Evolutionary conservation across 805 yeast genomes (phyloP).

Genomic region (Pichia nakasei): DNA sequence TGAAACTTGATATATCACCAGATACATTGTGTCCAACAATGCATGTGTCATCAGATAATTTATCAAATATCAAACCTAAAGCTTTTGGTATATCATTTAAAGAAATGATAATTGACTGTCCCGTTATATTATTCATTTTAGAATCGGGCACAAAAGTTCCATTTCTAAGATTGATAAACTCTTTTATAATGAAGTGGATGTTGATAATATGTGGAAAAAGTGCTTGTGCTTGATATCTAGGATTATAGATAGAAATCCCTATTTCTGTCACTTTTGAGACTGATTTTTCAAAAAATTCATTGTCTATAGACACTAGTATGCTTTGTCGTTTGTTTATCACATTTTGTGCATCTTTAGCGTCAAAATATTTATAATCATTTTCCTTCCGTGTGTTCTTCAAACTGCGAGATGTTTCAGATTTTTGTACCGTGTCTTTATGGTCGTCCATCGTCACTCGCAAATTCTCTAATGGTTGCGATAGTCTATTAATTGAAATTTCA

Average conservation of each 20-base stretch:
- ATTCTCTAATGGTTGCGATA: too few species aligned
- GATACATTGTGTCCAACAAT: slow-evolving; percentile 25
- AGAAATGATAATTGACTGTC: slow-evolving; percentile 19
- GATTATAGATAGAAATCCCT: slow-evolving; percentile 25
- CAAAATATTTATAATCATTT: slow-evolving; percentile 8
- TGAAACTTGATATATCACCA: slow-evolving; percentile 20
- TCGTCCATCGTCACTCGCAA: too few species aligned
- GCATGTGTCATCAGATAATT: slow-evolving; percentile 12
- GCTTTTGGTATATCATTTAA: slow-evolving; percentile 11
- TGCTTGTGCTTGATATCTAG: slow-evolving; percentile 21
- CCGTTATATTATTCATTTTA: slow-evolving; percentile 20
- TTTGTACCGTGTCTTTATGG: too few species aligned
- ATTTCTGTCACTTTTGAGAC: slow-evolving; percentile 19
- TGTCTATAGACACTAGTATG: slow-evolving; percentile 21
- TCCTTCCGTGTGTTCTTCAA: background rate
- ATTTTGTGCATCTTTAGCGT: slow-evolving; percentile 19
- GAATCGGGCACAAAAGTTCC: slow-evolving; percentile 23
- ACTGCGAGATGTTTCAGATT: too few species aligned
- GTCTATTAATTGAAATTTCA: background rate
- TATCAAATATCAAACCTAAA: slow-evolving; percentile 11
- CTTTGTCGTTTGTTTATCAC: slow-evolving; percentile 15
- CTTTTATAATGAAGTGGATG: slow-evolving; percentile 22
- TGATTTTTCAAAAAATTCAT: slow-evolving; percentile 18
- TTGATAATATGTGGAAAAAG: slow-evolving; percentile 25
- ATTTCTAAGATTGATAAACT: slow-evolving; percentile 14